Percentiles rank a stretch among this genome's conserved stretches.
Evolutionary conservation across 148 eudicot genomes (phyloP).

Genomic region (Pouteria glomerata): DNA sequence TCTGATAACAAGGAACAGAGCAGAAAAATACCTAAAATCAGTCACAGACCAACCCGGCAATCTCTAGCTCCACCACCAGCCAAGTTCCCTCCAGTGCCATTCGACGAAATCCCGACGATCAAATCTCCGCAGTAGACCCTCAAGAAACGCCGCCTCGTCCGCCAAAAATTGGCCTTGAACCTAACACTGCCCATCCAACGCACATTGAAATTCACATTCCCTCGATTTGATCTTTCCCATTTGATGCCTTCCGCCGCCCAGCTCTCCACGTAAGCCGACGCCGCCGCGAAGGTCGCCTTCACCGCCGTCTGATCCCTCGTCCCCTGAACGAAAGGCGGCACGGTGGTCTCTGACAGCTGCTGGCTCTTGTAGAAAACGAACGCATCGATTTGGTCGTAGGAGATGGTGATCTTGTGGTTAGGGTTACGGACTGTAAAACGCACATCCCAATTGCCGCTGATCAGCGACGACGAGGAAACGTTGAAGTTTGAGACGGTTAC

Average conservation of each 20-base stretch:
- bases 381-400: constrained; percentile 39
- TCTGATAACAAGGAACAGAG: no score
- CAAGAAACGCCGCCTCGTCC: constrained; percentile 40
- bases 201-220: constrained; percentile 37
- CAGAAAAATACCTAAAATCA: no score
- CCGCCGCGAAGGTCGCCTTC: constrained; percentile 35
- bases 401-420: constrained; percentile 35
- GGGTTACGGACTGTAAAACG: constrained; percentile 35
- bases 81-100: constrained; percentile 23
- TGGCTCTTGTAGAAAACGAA: constrained; percentile 22
- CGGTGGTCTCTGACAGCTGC: constrained; percentile 24
- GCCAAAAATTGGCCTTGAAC: constrained; percentile 51
- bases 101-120: constrained; percentile 23
- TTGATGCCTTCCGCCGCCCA: constrained; percentile 19
- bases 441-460: constrained; percentile 35
- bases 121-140: constrained; percentile 56
- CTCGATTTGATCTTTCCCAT: constrained; percentile 28
- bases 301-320: constrained; percentile 28
- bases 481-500: constrained; percentile 45
- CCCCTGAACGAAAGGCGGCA: constrained; percentile 54
- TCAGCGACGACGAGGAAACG: constrained; percentile 20
- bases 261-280: constrained; percentile 24
- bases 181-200: constrained; percentile 37
- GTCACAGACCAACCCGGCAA: constrained; percentile 40
- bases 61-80: constrained; percentile 27